Evolutionary conservation across 441 rosid species (phyloP), one percentile per base, ranked within the genome.

Genomic region (Eutrema salsugineum): DNA sequence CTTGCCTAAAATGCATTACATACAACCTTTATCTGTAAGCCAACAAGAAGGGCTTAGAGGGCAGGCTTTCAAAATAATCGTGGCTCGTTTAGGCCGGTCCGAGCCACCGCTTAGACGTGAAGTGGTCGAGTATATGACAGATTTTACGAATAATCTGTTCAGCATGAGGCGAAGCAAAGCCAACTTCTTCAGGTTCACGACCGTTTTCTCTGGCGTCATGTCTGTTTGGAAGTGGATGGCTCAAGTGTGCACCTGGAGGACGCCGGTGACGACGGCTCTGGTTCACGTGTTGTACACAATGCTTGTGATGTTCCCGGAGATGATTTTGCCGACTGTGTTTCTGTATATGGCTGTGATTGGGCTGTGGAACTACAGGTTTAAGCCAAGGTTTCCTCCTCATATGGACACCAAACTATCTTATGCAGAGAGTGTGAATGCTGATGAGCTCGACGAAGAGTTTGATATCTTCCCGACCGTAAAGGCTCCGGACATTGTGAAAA

Each of bases 111-210:
- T 95, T 16, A 82, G 83, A 73, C 83, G 78, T 43, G 99, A 93
- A 81, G 89, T 95, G 0, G 83, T 91, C 6, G 96, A 91, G 42
- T 89, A 87, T 81, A 87, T 95, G 89, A 81, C 97, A 19, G 98
- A 95, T 81, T 76, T 76, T 8, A 75, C 84, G 67, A 73, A 83
- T 54, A 86, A 89, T 75, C 75, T 87, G 22, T 95, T 94, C 93
- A 95, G 99, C 86, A 88, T 95, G 97, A 85, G 99, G 85, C 77
- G 92, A 71, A 93, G 99, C 88, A 95, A 93, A 81, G 99, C 99
- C 22, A 92, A 95, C 82, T 89, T 93, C 73, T 87, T 75, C 67
- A 84, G 99, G 51, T 80, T 95, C 48, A 86, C 80, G 74, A 27
- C 86, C 1, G 87, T 93, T 50, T 93, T 95, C 83, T 83, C 96